These are phyloP conservation scores for Calonectria pseudoturangicola DNA, from an alignment of 2,329 filamentous ascomycete species.

Conservation along the genomic window DNA sequence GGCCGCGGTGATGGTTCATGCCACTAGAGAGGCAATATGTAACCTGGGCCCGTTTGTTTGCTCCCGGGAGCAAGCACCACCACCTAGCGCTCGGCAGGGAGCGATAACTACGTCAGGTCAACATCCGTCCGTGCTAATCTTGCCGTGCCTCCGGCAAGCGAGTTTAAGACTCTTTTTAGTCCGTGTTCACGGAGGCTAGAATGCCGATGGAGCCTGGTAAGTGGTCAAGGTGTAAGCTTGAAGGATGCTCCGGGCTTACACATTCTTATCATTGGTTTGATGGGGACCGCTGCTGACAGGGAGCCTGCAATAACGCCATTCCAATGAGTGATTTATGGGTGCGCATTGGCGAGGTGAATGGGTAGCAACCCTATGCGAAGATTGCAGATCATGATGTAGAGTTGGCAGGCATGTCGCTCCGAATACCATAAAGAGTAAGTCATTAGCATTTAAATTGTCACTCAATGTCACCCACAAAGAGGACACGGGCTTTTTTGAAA, in stretches of 20 bases:
- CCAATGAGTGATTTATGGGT: slow-evolving; percentile 20
- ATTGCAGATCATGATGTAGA: slow-evolving; percentile 23
- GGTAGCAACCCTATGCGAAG: slow-evolving; percentile 18
- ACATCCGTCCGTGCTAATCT: neutral
- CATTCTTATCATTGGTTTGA: neutral
- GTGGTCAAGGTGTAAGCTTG: neutral
- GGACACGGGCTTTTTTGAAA: slow-evolving; percentile 2
- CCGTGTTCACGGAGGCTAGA: neutral
- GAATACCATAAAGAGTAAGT: slow-evolving; percentile 19
- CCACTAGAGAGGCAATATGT: neutral
- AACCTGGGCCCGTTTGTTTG: neutral
- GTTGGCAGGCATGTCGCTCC: slow-evolving; percentile 18
- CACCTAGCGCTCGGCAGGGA: slow-evolving; percentile 12
- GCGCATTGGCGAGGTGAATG: slow-evolving; percentile 35
- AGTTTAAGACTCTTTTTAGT: neutral
- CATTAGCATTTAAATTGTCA: neutral
- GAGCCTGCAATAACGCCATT: neutral
- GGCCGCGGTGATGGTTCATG: neutral
- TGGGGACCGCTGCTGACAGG: neutral
- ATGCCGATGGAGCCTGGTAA: neutral
- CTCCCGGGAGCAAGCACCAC: slow-evolving; percentile 1
- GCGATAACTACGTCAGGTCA: neutral
- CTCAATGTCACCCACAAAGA: slow-evolving; percentile 10
- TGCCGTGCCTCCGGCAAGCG: slow-evolving; percentile 4
- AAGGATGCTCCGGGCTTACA: slow-evolving; percentile 1